These are phyloP conservation scores for Pyrenochaeta sp. DNA, from an alignment of 2,329 filamentous ascomycete species.

Conservation along the genomic window DNA sequence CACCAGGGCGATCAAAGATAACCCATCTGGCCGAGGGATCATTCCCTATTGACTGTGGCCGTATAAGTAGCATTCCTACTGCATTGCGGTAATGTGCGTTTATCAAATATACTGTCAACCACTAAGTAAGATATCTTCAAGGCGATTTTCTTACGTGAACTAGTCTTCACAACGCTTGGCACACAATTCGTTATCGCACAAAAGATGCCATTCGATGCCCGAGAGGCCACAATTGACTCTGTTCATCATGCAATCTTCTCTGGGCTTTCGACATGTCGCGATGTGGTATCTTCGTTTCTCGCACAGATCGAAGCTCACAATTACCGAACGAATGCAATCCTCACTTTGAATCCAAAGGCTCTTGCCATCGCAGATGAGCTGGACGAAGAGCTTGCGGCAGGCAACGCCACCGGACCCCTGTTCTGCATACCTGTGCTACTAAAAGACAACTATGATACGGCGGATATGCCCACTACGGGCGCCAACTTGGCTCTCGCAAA, in stretches of 20 bases:
- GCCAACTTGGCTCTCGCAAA: constrained; percentile 60
- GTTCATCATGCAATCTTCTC: constrained; percentile 65
- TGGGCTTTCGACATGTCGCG: constrained; percentile 62
- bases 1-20: constrained; percentile 5
- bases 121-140: constrained; percentile 5
- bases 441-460: constrained; percentile 71
- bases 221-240: constrained; percentile 66
- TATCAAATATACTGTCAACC: background rate
- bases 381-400: constrained; percentile 57
- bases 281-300: constrained; percentile 64
- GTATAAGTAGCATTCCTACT: constrained; percentile 7
- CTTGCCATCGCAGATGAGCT: constrained; percentile 59
- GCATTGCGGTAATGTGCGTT: constrained; percentile 1
- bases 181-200: constrained; percentile 14
- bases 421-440: constrained; percentile 70
- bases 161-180: constrained; percentile 11
- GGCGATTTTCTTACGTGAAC: constrained; percentile 8
- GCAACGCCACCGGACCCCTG: constrained; percentile 61
- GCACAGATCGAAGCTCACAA: constrained; percentile 67
- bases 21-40: background rate
- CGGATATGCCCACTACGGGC: constrained; percentile 66
- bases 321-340: constrained; percentile 65
- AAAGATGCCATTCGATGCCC: constrained; percentile 58
- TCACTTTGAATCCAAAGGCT: constrained; percentile 61
- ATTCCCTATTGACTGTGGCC: background rate